Percentiles rank a stretch among this genome's conserved stretches.
Evolutionary conservation across 129 eudicot species (phyloP).

Genomic region (Ambrosia trifida): DNA sequence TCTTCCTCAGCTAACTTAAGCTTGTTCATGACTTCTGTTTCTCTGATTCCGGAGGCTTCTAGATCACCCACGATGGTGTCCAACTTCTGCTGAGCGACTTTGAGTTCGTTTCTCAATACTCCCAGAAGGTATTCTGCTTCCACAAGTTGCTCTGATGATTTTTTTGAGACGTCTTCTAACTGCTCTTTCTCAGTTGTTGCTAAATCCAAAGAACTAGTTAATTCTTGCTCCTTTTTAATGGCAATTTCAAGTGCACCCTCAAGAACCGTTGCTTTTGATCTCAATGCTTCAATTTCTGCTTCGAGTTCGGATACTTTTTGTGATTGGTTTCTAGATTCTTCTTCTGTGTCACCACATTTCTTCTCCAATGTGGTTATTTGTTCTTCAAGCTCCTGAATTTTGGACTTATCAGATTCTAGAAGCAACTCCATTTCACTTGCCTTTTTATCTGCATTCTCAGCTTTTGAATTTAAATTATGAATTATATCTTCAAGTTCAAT

Average conservation of each 20-base stretch:
- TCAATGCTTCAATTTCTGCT: slow-evolving; percentile 53
- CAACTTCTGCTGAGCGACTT: slow-evolving; percentile 52
- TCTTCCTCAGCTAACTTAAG: slow-evolving; percentile 70
- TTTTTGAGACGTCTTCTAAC: slow-evolving; percentile 53
- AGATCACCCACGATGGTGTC: slow-evolving; percentile 67
- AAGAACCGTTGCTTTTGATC: slow-evolving; percentile 46
- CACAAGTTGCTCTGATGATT: slow-evolving; percentile 51
- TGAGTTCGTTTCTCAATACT: slow-evolving; percentile 56
- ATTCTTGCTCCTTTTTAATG: slow-evolving; percentile 50
- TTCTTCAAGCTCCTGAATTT: slow-evolving; percentile 79
- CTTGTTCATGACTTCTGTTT: slow-evolving; percentile 62
- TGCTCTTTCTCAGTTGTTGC: slow-evolving; percentile 66
- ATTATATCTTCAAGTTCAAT: slow-evolving; percentile 62
- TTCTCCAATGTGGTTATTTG: slow-evolving; percentile 50
- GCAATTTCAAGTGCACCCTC: slow-evolving; percentile 46
- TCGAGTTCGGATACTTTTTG: slow-evolving; percentile 64
- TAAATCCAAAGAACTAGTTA: slow-evolving; percentile 46
- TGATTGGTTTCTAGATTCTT: slow-evolving; percentile 42
- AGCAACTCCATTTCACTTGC: slow-evolving; percentile 58
- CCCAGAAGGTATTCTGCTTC: slow-evolving; percentile 70
- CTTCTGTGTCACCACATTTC: slow-evolving; percentile 57
- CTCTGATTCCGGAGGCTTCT: slow-evolving; percentile 54
- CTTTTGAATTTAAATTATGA: slow-evolving; percentile 53
- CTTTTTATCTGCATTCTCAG: slow-evolving; percentile 56
- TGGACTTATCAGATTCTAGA: slow-evolving; percentile 63